These are phyloP conservation scores for Kluyveromyces sp. DNA, from an alignment of 1,139 yeast genomes.

Conservation along the genomic window DNA sequence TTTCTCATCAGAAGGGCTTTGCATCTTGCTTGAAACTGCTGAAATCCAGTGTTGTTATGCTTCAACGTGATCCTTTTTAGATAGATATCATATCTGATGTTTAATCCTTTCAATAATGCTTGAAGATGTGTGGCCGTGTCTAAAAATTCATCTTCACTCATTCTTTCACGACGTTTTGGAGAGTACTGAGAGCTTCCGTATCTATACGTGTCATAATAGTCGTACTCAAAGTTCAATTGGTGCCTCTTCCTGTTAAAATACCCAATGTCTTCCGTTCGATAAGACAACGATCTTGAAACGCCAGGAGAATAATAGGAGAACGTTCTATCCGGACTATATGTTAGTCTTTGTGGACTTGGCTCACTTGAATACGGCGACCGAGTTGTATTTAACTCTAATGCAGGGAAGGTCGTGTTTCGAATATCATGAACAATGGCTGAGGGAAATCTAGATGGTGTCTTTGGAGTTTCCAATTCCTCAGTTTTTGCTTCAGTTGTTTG, in stretches of 20 bases:
- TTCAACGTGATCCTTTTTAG: conserved; percentile 54
- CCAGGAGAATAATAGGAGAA: conserved; percentile 32
- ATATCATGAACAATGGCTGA: conserved; percentile 3
- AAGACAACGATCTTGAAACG: conserved; percentile 24
- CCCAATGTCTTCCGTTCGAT: conserved; percentile 25
- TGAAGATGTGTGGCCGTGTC: conserved; percentile 42
- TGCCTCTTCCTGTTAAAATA: conserved; percentile 28
- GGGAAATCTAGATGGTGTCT: conserved; percentile 4
- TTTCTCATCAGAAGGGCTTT: conserved; percentile 28
- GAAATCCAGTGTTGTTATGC: conserved; percentile 33
- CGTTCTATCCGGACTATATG: conserved; percentile 28
- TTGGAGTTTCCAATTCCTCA: conserved; percentile 1
- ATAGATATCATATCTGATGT: conserved; percentile 54
- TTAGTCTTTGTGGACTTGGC: conserved; percentile 13
- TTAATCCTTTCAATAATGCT: conserved; percentile 59
- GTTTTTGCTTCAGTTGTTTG: background rate
- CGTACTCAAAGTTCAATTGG: conserved; percentile 20
- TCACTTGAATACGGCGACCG: background rate
- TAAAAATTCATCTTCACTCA: conserved; percentile 33
- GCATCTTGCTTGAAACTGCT: conserved; percentile 34
- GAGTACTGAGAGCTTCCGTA: conserved; percentile 28
- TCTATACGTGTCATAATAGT: conserved; percentile 21
- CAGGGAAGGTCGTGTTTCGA: background rate
- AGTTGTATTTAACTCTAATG: background rate
- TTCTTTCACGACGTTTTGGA: conserved; percentile 30